phyloP scores from a whole-genome alignment of 495 filamentous ascomycete genomes.

The Glonium stellatum region DNA sequence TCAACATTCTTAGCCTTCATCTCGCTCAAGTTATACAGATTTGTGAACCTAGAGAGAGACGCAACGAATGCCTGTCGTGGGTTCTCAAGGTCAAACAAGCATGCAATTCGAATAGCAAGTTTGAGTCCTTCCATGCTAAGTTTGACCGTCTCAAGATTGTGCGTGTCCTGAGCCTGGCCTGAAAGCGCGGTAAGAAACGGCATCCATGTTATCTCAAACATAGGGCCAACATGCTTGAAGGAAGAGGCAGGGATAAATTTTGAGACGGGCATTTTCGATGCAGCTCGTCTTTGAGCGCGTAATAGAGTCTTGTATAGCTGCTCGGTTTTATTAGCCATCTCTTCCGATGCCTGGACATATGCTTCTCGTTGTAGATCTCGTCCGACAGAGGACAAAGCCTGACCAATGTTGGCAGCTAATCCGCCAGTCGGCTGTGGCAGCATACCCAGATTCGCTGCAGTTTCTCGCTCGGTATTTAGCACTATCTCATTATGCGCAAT shows the following conservation, averaged over 20 bases:
- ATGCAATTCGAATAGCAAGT: constrained; percentile 84
- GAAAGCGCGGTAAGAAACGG: constrained; percentile 92
- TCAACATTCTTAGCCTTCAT: constrained; percentile 96
- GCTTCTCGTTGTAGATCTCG: constrained; percentile 89
- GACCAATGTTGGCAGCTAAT: constrained; percentile 77
- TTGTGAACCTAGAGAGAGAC: constrained; percentile 86
- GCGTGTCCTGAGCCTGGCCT: constrained; percentile 81
- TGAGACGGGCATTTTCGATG: constrained; percentile 57
- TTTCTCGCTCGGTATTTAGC: constrained; percentile 81
- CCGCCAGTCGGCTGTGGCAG: constrained; percentile 56
- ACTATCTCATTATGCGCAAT: constrained; percentile 91
- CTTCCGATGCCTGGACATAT: constrained; percentile 87
- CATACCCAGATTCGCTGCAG: constrained; percentile 65
- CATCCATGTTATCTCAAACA: constrained; percentile 99
- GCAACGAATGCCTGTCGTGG: constrained; percentile 91
- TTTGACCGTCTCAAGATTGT: constrained; percentile 83
- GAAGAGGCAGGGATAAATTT: constrained; percentile 89
- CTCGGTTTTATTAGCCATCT: constrained; percentile 82
- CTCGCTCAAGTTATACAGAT: constrained; percentile 88
- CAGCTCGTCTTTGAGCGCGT: constrained; percentile 70
- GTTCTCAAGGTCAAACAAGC: constrained; percentile 85
- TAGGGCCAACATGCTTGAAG: constrained; percentile 88
- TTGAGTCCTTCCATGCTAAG: constrained; percentile 94
- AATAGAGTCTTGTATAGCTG: constrained; percentile 89
- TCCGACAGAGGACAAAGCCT: constrained; percentile 82